Base-by-base conservation (phyloP, 306 rosid species). In the Cucurbita ficifolia region DNA sequence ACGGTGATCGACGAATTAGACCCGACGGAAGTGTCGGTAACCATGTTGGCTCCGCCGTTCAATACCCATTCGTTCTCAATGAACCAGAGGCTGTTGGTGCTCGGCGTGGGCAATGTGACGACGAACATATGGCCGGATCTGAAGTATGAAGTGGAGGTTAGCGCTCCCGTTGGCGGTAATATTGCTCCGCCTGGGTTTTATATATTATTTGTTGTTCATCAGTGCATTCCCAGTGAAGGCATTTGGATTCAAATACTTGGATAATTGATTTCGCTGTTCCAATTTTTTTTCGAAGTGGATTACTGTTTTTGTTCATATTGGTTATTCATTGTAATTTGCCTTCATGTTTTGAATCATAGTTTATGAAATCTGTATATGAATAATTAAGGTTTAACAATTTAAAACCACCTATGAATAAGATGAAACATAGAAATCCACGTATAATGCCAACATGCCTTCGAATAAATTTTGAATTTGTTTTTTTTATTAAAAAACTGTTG, bases 181-280 rank as follows among this genome's bases (percentile, higher is more conserved):
- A 81, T 86, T 33, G 88, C 90, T 70, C 90, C 90, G 0, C 77
- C 86, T 0, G 90, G 88, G 8, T 86, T 73, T 42, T 86, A 86
- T 78, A 72, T 84, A 7, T 43, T 86, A 0, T 86, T 81, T 49
- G 82, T 86, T 75, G 82, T 86, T 24, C 83, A 86, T 78, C 73
- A 42, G 19, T 78, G 77, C 39, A 74, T 86, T 80, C 88, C 90
- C 0, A 84, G 88, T 22, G 75, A 82, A 52, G 90, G 88, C 33
- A 49, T 84, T 65, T 86, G 90, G 88, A 59, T 86, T 18, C 83
- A 84, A 24, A 67, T 67, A 6, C 18, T 67, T 10, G 45, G 73
- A 67, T 10, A 43, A 65, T 64, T 64, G 46, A 17, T 19, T 18
- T 61, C n/a, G 22, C 8, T 4, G 12, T 36, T 3, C 68, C 16